Evolutionary conservation across 2,329 filamentous ascomycete genomes (phyloP).

Genomic region (Conoideocrella luteorostrata): DNA sequence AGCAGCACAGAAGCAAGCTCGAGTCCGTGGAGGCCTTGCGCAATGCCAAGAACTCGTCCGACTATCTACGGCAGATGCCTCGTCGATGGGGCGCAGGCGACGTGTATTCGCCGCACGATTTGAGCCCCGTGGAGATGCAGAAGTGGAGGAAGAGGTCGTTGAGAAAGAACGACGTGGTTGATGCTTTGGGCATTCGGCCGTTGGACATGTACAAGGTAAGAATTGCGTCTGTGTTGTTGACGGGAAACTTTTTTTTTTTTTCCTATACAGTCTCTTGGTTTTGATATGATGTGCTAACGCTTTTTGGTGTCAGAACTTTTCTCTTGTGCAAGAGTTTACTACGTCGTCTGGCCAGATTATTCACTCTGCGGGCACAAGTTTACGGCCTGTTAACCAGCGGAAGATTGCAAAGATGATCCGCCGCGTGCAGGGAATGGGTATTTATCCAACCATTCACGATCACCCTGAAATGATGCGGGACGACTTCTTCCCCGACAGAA

Average conservation of each 20-base stretch:
- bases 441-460: slow-evolving; percentile 84
- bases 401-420: slow-evolving; percentile 90
- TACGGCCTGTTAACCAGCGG: slow-evolving; percentile 85
- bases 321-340: slow-evolving; percentile 84
- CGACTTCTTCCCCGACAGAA: slow-evolving; percentile 23
- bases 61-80: slow-evolving; percentile 57
- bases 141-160: slow-evolving; percentile 66
- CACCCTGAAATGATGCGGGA: slow-evolving; percentile 73
- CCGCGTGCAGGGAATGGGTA: slow-evolving; percentile 77
- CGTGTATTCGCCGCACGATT: slow-evolving; percentile 84
- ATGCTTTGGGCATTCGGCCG: slow-evolving; percentile 73
- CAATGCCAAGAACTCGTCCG: slow-evolving; percentile 36
- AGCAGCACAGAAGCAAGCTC: slow-evolving; percentile 29
- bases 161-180: slow-evolving; percentile 65
- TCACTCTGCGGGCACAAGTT: slow-evolving; percentile 65
- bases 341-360: slow-evolving; percentile 80
- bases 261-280: neutral
- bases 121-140: slow-evolving; percentile 68
- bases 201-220: slow-evolving; percentile 78
- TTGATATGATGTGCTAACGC: slow-evolving; percentile 1
- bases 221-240: neutral
- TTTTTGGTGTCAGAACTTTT: slow-evolving; percentile 64
- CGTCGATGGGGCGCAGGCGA: slow-evolving; percentile 73
- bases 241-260: neutral
- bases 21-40: slow-evolving; percentile 17